Percentiles rank a stretch among this genome's conserved stretches.
These are phyloP conservation scores for Trametes coccinea DNA, from an alignment of 768 basidiomycete genomes.

Conservation along the genomic window DNA sequence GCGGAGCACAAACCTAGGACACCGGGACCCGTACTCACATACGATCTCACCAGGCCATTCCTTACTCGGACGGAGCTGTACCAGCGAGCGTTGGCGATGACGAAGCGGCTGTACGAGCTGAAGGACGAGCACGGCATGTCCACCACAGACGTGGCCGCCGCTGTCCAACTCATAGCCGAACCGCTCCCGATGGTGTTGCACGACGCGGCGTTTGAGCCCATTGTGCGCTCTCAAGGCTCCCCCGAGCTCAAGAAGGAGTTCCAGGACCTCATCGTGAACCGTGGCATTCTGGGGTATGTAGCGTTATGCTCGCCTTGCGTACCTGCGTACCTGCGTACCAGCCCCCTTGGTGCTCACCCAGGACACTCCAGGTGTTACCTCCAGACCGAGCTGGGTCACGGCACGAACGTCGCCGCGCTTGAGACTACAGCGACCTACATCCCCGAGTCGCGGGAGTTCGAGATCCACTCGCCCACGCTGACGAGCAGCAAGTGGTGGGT, in stretches of 20 bases:
- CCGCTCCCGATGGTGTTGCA: constrained; percentile 48
- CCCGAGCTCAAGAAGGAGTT: constrained; percentile 54
- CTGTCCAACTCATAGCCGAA: constrained; percentile 54
- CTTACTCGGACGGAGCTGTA: constrained; percentile 60
- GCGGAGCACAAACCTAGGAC: too few relatives aligned
- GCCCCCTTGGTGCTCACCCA: not conserved
- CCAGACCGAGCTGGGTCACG: constrained; percentile 80
- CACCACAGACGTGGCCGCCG: constrained; percentile 45
- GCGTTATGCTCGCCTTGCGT: too few relatives aligned
- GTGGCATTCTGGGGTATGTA: constrained; percentile 64
- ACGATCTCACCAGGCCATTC: constrained; percentile 45
- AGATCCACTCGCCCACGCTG: constrained; percentile 72
- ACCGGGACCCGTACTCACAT: not conserved
- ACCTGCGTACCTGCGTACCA: too few relatives aligned
- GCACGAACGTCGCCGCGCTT: constrained; percentile 64
- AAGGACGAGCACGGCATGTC: constrained; percentile 55
- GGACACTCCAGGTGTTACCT: constrained; percentile 53
- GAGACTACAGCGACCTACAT: constrained; percentile 80
- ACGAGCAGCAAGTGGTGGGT: constrained; percentile 86
- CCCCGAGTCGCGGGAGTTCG: constrained; percentile 66
- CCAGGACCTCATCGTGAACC: constrained; percentile 46
- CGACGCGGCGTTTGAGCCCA: constrained; percentile 60
- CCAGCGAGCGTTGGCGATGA: constrained; percentile 52
- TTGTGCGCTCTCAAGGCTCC: constrained; percentile 62
- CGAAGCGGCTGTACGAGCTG: constrained; percentile 60